Base-by-base conservation (phyloP, 106 monocot genomes). In the Xerophyta viscosa region DNA sequence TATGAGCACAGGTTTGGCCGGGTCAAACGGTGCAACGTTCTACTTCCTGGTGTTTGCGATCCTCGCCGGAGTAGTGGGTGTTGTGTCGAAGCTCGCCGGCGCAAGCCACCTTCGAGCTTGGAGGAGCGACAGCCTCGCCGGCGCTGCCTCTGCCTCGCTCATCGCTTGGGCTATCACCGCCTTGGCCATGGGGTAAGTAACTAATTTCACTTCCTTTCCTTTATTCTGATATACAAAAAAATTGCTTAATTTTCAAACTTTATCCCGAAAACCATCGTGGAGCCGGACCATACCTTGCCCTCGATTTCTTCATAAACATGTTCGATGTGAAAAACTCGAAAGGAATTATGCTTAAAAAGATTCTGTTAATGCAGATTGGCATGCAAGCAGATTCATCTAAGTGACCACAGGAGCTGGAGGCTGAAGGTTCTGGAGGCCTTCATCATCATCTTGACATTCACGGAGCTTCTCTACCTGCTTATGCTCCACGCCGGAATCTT, bases 31-130 rank as follows among this genome's bases (percentile, higher is more conserved):
- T 11, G 87, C 92, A 14, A 92, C 92, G 0, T 77, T 80, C 60
- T 92, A 87, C 76, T 87, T 92, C 66, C 71, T 87, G 24, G 41
- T 92, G 15, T 87, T 87, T 41, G 70, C 93, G 0, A 84, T 84
- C 24, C 71, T 94, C 2, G 88, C 88, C 6, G 84, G 87, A 0
- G 88, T 94, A 2, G 28, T 94, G 1, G 88, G 93, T 12, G 77
- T 70, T 27, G 75, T 66, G 15, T 83, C 92, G 20, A 88, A 88
- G 77, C 66, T 94, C 13, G 74, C 80, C 17, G 87, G 84, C 1
- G 72, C 68, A n/a, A 64, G 74, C 73, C 87, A 93, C 60, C 4
- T 87, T 0, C 64, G 82, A 6, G 46, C 54, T 15, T 87, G 82
- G 82, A 50, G 87, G 57, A 70, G 27, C 39, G 77, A 83, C 29